Conservation (phyloP, 176 grass and related monocot genomes). For the Aegilops umbellulata region DNA sequence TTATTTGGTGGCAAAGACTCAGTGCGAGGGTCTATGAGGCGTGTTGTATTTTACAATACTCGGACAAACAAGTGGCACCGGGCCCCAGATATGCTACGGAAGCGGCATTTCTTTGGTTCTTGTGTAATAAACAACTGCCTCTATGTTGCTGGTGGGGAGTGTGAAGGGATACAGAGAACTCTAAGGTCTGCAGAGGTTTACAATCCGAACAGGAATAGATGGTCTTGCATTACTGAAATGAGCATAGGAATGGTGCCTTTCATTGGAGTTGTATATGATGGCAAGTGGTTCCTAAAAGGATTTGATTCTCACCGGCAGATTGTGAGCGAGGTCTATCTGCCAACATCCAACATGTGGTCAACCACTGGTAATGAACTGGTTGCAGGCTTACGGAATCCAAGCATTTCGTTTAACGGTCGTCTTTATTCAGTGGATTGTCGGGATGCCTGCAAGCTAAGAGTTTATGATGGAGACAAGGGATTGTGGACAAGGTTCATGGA, state of each 20-base stretch:
- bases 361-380: constrained; percentile 61
- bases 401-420: constrained; percentile 51
- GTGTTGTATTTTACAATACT: constrained; percentile 89
- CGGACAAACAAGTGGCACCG: constrained; percentile 88
- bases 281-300: constrained; percentile 93
- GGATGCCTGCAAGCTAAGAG: constrained; percentile 86
- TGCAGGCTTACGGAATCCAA: constrained; percentile 66
- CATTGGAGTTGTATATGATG: constrained; percentile 82
- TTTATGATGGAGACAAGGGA: constrained; percentile 57
- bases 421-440: constrained; percentile 78
- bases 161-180: constrained; percentile 79
- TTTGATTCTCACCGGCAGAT: constrained; percentile 65
- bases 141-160: constrained; percentile 90
- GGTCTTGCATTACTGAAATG: constrained; percentile 76
- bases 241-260: constrained; percentile 81
- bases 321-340: constrained; percentile 70
- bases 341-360: constrained; percentile 62
- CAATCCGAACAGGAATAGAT: constrained; percentile 79
- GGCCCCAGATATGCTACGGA: constrained; percentile 87
- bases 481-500: constrained; percentile 78
- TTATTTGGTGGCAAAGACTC: constrained; percentile 90
- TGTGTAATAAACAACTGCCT: constrained; percentile 92
- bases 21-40: constrained; percentile 75
- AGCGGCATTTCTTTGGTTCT: constrained; percentile 79
- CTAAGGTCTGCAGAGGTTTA: constrained; percentile 83